These are phyloP conservation scores for Syzygium oleosum DNA, from an alignment of 345 rosid species.

Conservation along the genomic window DNA sequence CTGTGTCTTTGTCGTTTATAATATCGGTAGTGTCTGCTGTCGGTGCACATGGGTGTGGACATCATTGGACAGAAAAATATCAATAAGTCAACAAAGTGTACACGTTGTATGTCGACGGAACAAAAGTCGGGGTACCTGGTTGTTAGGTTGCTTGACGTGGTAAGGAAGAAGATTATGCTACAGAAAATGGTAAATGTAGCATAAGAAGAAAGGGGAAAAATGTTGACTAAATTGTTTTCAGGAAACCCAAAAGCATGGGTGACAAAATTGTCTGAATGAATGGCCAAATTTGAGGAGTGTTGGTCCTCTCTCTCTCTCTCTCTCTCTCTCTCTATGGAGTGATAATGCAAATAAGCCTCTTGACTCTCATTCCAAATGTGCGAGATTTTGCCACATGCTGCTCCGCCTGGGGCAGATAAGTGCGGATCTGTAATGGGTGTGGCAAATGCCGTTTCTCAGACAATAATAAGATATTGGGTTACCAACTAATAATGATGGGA, in stretches of 20 bases:
- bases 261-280: neutral
- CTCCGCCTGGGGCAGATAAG: neutral
- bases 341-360: neutral
- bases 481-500: neutral
- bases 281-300: neutral
- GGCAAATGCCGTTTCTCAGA: neutral
- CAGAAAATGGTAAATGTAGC: neutral
- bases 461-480: neutral
- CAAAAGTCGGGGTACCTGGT: neutral
- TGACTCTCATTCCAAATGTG: neutral
- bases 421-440: neutral
- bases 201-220: neutral
- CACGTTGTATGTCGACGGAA: neutral
- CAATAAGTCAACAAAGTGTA: neutral
- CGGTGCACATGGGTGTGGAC: neutral
- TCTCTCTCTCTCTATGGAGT: neutral
- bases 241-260: neutral
- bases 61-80: neutral
- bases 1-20: neutral
- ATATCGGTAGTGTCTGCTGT: neutral
- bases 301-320: neutral
- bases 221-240: neutral
- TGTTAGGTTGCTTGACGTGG: neutral
- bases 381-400: neutral
- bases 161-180: neutral